Percentiles rank a stretch among this genome's conserved stretches.
Evolutionary conservation across 345 rosid genomes (phyloP).

Genomic region (Lagerstroemia speciosa): DNA sequence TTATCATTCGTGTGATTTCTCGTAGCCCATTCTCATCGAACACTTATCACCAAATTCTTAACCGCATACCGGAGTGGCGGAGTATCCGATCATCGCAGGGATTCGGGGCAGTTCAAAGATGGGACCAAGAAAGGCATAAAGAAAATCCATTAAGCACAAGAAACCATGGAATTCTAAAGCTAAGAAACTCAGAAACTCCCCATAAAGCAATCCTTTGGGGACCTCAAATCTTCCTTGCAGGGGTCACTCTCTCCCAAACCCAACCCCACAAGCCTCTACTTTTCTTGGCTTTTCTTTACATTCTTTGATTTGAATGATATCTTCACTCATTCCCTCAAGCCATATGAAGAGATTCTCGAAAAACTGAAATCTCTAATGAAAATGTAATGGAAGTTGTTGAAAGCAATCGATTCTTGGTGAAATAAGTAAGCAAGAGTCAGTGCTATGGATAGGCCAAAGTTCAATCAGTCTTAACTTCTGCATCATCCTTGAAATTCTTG

Average conservation of each 20-base stretch:
- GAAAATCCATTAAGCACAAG: conserved; percentile 29
- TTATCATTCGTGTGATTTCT: no score
- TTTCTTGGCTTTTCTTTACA: conserved; percentile 8
- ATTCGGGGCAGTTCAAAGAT: not conserved
- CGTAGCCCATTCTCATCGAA: no score
- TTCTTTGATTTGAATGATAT: not conserved
- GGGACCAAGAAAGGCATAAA: conserved; percentile 22
- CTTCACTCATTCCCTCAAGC: not conserved
- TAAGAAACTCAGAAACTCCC: conserved; percentile 4
- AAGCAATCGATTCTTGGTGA: no score
- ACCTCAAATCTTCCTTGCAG: not conserved
- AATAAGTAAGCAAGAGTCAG: no score
- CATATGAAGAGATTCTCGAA: not conserved
- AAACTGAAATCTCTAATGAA: not conserved
- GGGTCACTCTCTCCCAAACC: conserved; percentile 8
- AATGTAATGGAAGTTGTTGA: no score
- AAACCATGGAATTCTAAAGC: conserved; percentile 31
- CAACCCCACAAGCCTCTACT: conserved; percentile 5
- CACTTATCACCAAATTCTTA: no score
- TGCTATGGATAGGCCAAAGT: no score
- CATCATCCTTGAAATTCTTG: no score
- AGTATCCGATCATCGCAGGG: no score
- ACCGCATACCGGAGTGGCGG: no score
- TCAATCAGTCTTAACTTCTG: no score
- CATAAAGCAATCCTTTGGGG: conserved; percentile 7